A percentile compares a stretch with the other conserved stretches of the same genome.
Evolutionary conservation across 768 basidiomycete genomes (phyloP).

Genomic region (Kwoniella dendrophila): DNA sequence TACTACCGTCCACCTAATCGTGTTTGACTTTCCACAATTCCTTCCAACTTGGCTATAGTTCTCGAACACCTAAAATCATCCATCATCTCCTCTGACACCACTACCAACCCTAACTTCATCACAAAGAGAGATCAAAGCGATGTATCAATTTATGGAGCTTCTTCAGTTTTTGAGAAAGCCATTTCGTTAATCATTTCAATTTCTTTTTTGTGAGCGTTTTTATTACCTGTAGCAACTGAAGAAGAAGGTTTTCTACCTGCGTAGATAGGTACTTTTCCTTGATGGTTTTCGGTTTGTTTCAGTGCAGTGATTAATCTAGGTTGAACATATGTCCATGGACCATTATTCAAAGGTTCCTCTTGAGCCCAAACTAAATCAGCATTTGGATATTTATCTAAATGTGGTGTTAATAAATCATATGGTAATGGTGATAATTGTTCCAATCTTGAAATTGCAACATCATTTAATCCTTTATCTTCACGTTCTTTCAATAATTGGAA

Average conservation of each 20-base stretch:
- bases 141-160: slow-evolving; percentile 1
- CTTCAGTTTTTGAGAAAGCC: slow-evolving; percentile 50
- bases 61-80: no score
- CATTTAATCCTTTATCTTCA: slow-evolving; percentile 84
- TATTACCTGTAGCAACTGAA: slow-evolving; percentile 59
- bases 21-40: no score
- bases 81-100: no score
- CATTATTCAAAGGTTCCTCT: slow-evolving; percentile 86
- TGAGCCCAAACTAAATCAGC: slow-evolving; percentile 89
- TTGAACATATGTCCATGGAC: slow-evolving; percentile 94
- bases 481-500: slow-evolving; percentile 84
- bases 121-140: no score
- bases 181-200: slow-evolving; percentile 68
- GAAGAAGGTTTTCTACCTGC: slow-evolving; percentile 90
- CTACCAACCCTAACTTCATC: no score
- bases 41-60: no score
- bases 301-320: slow-evolving; percentile 93
- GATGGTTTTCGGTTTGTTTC: slow-evolving; percentile 84
- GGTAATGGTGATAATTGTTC: slow-evolving; percentile 98
- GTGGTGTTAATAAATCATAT: slow-evolving; percentile 89
- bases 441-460: slow-evolving; percentile 88
- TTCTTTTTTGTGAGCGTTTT: slow-evolving; percentile 88
- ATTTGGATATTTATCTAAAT: slow-evolving; percentile 95
- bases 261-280: slow-evolving; percentile 84
- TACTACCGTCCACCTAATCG: no score